A percentile compares a stretch with the other conserved stretches of the same genome.
These are phyloP conservation scores for Tuber indicum DNA, from an alignment of 495 filamentous ascomycete species.

Conservation along the genomic window DNA sequence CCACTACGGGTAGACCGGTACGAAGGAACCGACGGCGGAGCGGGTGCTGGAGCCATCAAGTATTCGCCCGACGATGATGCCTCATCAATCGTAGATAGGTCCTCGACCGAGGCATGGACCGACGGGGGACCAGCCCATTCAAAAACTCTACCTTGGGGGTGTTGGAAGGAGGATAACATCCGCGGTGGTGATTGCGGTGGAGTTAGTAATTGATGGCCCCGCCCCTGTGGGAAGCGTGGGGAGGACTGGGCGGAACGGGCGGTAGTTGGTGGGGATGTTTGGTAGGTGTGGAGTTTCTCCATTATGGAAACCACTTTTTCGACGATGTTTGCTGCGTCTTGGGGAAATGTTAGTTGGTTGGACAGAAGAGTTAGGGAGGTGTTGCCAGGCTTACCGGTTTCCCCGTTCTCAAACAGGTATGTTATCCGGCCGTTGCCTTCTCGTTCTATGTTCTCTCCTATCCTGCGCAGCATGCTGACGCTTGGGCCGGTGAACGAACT, in stretches of 20 bases:
- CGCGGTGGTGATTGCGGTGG: neutral
- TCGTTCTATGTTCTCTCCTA: conserved; percentile 17
- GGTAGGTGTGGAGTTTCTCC: conserved; percentile 25
- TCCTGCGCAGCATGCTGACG: conserved; percentile 18
- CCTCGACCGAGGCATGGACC: neutral
- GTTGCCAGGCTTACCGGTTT: conserved; percentile 1
- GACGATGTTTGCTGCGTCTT: conserved; percentile 23
- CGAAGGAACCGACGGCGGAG: neutral
- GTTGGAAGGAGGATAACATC: neutral
- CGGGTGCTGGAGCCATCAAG: neutral
- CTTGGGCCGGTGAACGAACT: conserved; percentile 26
- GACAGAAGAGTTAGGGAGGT: neutral
- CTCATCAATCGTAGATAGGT: neutral
- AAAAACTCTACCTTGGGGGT: neutral
- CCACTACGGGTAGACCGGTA: neutral
- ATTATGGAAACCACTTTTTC: conserved; percentile 26
- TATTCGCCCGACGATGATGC: neutral
- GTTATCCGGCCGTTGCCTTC: conserved; percentile 20
- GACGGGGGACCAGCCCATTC: neutral
- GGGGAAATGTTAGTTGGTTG: neutral
- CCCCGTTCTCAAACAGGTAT: conserved; percentile 32
- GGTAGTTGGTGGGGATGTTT: conserved; percentile 5
- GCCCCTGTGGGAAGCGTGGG: neutral
- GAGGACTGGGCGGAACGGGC: neutral
- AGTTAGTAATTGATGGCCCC: neutral